Evolutionary conservation across 2,329 filamentous ascomycete species (phyloP), one percentile per base, ranked within the genome.

Genomic region (Fusarium miscanthi): DNA sequence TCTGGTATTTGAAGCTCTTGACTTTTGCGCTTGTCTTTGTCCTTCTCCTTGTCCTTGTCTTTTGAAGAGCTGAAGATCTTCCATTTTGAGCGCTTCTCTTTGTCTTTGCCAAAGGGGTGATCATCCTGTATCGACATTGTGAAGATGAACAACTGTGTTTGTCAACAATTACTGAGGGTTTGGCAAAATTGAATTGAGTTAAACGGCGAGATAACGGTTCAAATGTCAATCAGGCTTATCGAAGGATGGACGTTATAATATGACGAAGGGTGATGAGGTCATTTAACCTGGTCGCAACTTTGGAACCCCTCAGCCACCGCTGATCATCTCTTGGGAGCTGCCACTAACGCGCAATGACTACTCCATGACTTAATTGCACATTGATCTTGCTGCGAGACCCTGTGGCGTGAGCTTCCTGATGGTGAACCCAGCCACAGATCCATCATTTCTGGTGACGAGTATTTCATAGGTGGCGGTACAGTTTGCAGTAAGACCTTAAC

Each of bases 61-160:
- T 77, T 77, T 13, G 69, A 73, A 11, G 74, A 76, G 8, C 68
- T 42, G n/a, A 77, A 77, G 35, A 77, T 42, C 53, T 77, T 77
- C 75, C 75, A 77, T 35, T 72, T 77, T 23, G 73, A 76, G 8
- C 66, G 73, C 46, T 74, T 77, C 60, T 77, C 75, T 42, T 71
- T 76, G 38, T 76, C 74, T 31, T 64, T 66, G 46, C 43, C 31
- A 31, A 27, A 31, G 13, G 52, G 25, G 8, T 64, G 51, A 8
- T 73, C 65, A 23, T 76, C 73, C 2, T 66, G 59, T 33, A 71
- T 31, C 6, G 61, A 61, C 58, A 58, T 72, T n/a, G 11, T 70
- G 10, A 35, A 25, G 14, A 4, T 10, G 19, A 45, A 16, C 25
- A 51, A 30, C 3, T 35, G 14, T 5, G 23, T 1, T 13, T 5